Base-by-base conservation (phyloP, 495 filamentous ascomycete genomes). In the Penicillium cinerascens region DNA sequence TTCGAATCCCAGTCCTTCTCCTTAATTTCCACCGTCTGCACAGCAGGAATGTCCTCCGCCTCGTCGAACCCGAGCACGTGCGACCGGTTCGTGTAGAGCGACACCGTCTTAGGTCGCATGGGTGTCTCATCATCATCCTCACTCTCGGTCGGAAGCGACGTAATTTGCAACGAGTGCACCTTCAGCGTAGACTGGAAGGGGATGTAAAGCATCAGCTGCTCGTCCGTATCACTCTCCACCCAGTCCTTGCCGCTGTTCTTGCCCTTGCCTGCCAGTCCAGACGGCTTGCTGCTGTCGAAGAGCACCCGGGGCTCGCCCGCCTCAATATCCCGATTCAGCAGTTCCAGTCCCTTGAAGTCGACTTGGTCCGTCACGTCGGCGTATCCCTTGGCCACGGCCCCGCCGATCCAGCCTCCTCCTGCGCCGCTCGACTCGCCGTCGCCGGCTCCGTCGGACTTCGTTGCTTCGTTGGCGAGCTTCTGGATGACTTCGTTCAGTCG, bases 221-320 rank as follows among this genome's bases (percentile, higher is more conserved):
- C 91, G 66, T 98, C 93, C n/a, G 92, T 96, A 64, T 97, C 95
- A 64, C 89, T 96, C 78, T 97, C 90, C n/a, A 97, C 82, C 89
- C 91, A 97, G 70, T 98, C 93, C 38, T 67, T 61, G 25, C 39
- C 40, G 25, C 13, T 41, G 49, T 65, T 72, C 68, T 87, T 88
- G 36, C 81, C 80, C 58, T 87, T 87, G 16, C 55, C 64, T 11
- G 67, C 74, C 36, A 92, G 68, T 1, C 81, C 75, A 4, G 76
- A 78, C 13, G 93, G 93, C 68, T 87, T 87, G 36, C 65, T 76
- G 6, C 55, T 53, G 16, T 88, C 81, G 61, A 98, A 89, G 5
- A 97, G 72, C n/a, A 80, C 82, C 51, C 85, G 74, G 25, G 87
- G 85, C 39, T 69, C 70, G 2, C 87, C 92, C 47, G 79, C 78